Evolutionary conservation across 805 yeast species (phyloP).

Genomic region (Cyberlindnera japonica): DNA sequence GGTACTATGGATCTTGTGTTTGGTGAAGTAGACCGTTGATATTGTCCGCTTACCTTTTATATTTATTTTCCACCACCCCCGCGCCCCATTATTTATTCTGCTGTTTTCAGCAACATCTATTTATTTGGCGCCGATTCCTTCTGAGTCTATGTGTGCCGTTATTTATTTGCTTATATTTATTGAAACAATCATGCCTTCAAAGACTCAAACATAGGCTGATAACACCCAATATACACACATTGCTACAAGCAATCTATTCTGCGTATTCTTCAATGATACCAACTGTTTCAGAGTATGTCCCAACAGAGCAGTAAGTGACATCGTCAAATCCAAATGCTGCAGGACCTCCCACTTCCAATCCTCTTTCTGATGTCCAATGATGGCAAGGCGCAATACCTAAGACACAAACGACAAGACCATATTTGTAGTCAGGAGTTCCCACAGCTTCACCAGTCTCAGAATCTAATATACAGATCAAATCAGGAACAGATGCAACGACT

Average conservation of each 20-base stretch:
- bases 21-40: constrained; percentile 86
- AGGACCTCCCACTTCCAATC: constrained; percentile 41
- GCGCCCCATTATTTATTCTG: neutral
- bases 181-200: too few species aligned
- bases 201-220: too few species aligned
- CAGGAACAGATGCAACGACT: constrained; percentile 42
- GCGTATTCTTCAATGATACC: constrained; percentile 37
- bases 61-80: too few species aligned
- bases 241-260: neutral
- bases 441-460: constrained; percentile 45
- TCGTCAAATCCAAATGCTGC: constrained; percentile 31
- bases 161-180: neutral
- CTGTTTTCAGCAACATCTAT: neutral
- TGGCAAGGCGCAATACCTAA: constrained; percentile 35
- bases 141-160: neutral
- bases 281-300: constrained; percentile 33
- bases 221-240: too few species aligned
- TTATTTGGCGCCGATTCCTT: neutral
- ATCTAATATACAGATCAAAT: constrained; percentile 41
- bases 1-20: constrained; percentile 95
- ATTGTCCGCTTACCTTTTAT: neutral
- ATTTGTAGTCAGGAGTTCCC: constrained; percentile 46
- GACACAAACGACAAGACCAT: constrained; percentile 42
- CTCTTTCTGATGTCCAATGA: constrained; percentile 32
- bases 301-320: constrained; percentile 34